Evolutionary conservation across 2,329 filamentous ascomycete species (phyloP).

Genomic region (Aspergillus sp.): DNA sequence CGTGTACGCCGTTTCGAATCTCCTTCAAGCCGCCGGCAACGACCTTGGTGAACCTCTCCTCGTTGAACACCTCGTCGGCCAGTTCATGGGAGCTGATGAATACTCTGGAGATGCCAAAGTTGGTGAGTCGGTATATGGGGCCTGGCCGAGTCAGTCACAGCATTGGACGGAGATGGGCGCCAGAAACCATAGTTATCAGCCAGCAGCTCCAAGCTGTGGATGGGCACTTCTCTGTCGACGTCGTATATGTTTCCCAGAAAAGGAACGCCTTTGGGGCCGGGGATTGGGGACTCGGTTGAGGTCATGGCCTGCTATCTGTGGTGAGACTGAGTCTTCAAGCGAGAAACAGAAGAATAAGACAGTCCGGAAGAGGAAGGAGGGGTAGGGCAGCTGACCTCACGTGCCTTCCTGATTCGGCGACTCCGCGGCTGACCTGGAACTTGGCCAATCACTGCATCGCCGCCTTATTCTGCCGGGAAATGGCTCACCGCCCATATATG

Average conservation of each 20-base stretch:
- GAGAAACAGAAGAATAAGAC: too few species aligned
- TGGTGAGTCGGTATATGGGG: conserved; percentile 49
- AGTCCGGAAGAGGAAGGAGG: too few species aligned
- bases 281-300: conserved; percentile 38
- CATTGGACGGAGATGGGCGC: neutral
- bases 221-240: conserved; percentile 50
- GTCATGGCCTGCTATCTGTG: too few species aligned
- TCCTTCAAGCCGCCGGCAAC: conserved; percentile 43
- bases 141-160: conserved; percentile 27
- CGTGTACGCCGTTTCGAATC: conserved; percentile 51
- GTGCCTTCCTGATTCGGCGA: too few species aligned
- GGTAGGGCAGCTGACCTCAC: too few species aligned
- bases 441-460: too few species aligned
- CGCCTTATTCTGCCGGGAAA: too few species aligned
- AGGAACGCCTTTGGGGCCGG: conserved; percentile 54
- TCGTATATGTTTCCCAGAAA: conserved; percentile 58
- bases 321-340: too few species aligned
- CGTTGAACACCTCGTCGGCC: conserved; percentile 55
- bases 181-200: conserved; percentile 55
- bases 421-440: too few species aligned
- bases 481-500: too few species aligned
- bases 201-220: conserved; percentile 47
- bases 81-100: conserved; percentile 46
- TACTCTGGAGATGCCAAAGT: conserved; percentile 39
- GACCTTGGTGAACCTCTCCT: conserved; percentile 55